Evolutionary conservation across 768 basidiomycete genomes (phyloP), one percentile per base, ranked within the genome.

Genomic region (Pleurotus citrinopileatus): DNA sequence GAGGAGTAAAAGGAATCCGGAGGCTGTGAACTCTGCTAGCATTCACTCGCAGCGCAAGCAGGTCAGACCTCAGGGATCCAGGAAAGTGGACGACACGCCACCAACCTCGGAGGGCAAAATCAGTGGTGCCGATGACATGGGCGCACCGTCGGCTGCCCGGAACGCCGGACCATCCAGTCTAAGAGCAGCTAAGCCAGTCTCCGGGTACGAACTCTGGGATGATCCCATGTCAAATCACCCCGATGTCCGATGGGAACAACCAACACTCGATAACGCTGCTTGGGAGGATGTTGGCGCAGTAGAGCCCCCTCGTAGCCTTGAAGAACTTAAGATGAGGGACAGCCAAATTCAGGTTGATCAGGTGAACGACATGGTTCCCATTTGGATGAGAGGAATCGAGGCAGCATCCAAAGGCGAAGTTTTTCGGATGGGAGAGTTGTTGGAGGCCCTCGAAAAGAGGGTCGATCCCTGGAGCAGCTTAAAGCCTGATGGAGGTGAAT

Each of bases 341-440:
- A 54, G 65, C 63, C 57, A 69, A 63, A 10, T 61, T 56, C 58
- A 63, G 44, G 72, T 80, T n/a, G 79, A 81, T 55, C 70, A 75
- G 9, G 71, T 80, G 20, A 65, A 67, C 32, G 79, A 81, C 60
- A 59, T 80, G 58, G 73, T 84, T 28, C 75, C 76, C 2, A 83
- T 81, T 63, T 84, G 82, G 82, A 70, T 72, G 40, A 64, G 71
- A 10, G 78, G 74, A 0, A 67, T 83, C 4, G 67, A 72, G 43
- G 79, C 77, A 1, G 81, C 77, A 19, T 70, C 73, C 66, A 68
- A 68, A 13, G 79, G 76, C 3, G 70, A 75, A 37, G 68, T 73
- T 40, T 62, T 73, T 27, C 69, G 64, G 22, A 56, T 80, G 65
- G 78, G 77, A 56, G 70, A 74, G 4, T 81, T 81, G 59, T 65